Percentiles rank a stretch among this genome's conserved stretches.
Conservation (phyloP, 345 rosid species). For the Citrus sp. region DNA sequence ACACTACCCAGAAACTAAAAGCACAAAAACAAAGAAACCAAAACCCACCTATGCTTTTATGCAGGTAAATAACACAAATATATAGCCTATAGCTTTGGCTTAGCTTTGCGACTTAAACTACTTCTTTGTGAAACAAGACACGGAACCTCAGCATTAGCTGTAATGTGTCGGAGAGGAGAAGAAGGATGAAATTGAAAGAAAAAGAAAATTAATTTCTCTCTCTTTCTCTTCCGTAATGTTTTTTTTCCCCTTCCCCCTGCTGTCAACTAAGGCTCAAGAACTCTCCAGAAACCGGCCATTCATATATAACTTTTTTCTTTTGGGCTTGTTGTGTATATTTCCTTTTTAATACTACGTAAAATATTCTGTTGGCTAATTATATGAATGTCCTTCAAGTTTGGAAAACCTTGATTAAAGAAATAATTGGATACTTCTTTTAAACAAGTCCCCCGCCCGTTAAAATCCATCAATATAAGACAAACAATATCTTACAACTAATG, state of each 20-base stretch:
- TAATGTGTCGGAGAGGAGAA: neutral
- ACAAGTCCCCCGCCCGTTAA: no score
- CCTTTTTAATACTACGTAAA: neutral
- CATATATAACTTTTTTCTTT: neutral
- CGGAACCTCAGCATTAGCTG: constrained; percentile 13
- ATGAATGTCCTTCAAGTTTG: no score
- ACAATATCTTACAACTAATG: no score
- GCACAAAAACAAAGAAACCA: neutral
- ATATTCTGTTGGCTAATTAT: no score
- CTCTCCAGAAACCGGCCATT: constrained; percentile 31
- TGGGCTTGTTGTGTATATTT: neutral
- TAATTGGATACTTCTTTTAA: no score
- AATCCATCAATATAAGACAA: no score
- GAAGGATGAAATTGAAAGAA: neutral
- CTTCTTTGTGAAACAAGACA: constrained; percentile 6
- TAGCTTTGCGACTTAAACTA: neutral
- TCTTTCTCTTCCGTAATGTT: neutral
- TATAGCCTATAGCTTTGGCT: neutral
- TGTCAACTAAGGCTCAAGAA: constrained; percentile 15
- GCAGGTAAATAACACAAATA: neutral
- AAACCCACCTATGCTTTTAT: constrained; percentile 2
- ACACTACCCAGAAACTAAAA: neutral
- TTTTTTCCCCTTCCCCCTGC: neutral
- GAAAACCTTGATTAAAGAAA: no score
- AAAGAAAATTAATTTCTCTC: neutral